Conservation (phyloP, 768 basidiomycete genomes). For the Favolaschia claudopus region DNA sequence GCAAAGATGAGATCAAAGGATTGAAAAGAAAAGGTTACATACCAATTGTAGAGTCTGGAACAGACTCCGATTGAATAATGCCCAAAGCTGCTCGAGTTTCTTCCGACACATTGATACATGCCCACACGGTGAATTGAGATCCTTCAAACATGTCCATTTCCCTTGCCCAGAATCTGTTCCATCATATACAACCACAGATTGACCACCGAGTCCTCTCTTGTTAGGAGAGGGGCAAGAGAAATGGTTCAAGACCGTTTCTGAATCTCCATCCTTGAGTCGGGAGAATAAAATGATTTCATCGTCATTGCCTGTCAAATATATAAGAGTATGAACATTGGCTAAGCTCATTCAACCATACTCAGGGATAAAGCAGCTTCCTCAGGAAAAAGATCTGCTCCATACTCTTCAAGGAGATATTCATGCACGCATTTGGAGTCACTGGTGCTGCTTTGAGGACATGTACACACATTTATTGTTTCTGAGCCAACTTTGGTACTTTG, state of each 20-base stretch:
- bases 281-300: not conserved
- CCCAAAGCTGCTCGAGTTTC: not conserved
- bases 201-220: not conserved
- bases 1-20: no score
- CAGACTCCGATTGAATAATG: no score
- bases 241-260: not conserved
- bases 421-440: not conserved
- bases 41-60: no score
- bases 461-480: not conserved
- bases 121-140: not conserved
- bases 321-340: not conserved
- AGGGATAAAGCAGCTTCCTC: not conserved
- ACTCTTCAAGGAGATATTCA: not conserved
- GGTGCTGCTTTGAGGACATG: not conserved
- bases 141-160: not conserved
- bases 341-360: not conserved
- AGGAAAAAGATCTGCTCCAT: not conserved
- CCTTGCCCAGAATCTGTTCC: not conserved
- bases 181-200: not conserved
- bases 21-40: no score
- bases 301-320: not conserved
- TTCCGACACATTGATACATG: not conserved
- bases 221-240: not conserved
- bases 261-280: not conserved
- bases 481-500: not conserved